Base-by-base conservation (phyloP, 352 stramenopile species). In the Phytophthora sansomeana region DNA sequence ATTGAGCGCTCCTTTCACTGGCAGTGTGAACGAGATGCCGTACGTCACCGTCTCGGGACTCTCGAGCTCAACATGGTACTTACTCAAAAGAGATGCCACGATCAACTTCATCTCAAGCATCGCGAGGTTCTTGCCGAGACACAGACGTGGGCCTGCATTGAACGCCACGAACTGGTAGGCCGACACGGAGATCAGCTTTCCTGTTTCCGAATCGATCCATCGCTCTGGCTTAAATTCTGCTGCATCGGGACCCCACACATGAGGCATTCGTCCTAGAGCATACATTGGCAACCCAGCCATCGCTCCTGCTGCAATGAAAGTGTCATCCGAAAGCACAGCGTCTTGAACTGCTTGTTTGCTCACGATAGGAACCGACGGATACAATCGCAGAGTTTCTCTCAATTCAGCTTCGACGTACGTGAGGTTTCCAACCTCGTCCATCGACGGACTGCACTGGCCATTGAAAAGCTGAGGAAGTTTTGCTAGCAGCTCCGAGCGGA, bases 81-180 rank as follows among this genome's bases (percentile, higher is more conserved):
- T 84, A 33, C 69, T 70, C 21, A 97, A 36, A 24, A 97, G 46
- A 5, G 71, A 68, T 3, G 74, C 63, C 11, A 90, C 57, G 10
- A 91, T 74, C 41, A 95, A 59, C 74, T 95, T 94, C 70, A 95
- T 92, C 74, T 96, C 83, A 2, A 95, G 62, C 70, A 96, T 87
- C 16, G 90, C 89, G 0, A 97, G 67, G 21, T 81, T 81, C 52
- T 77, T 85, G 21, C 90, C 90, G 1, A 96, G 63, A 49, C 90
- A 96, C 30, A 74, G 48, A 26, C 89, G 77, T 8, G 81, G 82
- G 0, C 90, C 89, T 19, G 76, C 81, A 56, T 92, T 82, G 65
- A 97, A 97, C 7, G 78, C 58, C 10, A 71, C 54, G 61, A 92
- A 96, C 58, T 95, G 65, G 67, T 77, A 94, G 6, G 79, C 17